phyloP scores from a whole-genome alignment of 352 stramenopile species.

The Globisporangium barbulae region DNA sequence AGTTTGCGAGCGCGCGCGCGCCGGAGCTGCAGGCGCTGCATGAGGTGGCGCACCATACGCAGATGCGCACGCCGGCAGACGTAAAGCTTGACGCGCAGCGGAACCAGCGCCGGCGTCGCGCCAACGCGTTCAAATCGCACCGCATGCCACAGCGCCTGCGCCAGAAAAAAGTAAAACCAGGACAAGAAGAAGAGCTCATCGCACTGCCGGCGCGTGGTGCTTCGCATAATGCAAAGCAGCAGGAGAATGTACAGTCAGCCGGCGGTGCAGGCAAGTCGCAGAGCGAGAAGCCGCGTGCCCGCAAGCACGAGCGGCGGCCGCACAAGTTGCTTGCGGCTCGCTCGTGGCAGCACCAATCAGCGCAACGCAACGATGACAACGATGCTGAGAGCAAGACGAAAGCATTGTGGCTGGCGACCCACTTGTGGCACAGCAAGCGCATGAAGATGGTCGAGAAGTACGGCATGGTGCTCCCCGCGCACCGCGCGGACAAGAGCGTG shows the following conservation, averaged over 20 bases:
- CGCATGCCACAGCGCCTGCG: conserved; percentile 60
- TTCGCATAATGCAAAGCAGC: background rate
- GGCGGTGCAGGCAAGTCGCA: background rate
- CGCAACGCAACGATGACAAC: background rate
- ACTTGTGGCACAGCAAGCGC: conserved; percentile 76
- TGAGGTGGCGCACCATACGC: conserved; percentile 40
- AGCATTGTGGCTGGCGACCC: conserved; percentile 53
- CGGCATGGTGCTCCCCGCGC: conserved; percentile 44
- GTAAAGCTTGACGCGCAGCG: conserved; percentile 47
- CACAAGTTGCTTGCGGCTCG: conserved; percentile 39
- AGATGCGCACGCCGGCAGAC: conserved; percentile 23
- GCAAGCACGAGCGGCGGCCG: conserved; percentile 58
- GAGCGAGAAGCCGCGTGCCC: conserved; percentile 29
- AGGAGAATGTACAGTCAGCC: background rate
- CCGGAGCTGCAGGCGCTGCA: conserved; percentile 75
- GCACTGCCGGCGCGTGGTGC: conserved; percentile 7
- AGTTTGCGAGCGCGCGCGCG: conserved; percentile 66
- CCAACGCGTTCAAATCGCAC: conserved; percentile 80
- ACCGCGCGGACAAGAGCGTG: conserved; percentile 57
- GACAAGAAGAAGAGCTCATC: conserved; percentile 21
- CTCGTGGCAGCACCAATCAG: conserved; percentile 24
- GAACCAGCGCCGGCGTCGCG: conserved; percentile 65
- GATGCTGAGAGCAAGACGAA: conserved; percentile 5
- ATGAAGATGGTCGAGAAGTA: conserved; percentile 61
- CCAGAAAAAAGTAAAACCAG: conserved; percentile 8